These are phyloP conservation scores for Penicillium sp. DNA, from an alignment of 2,329 filamentous ascomycete genomes.

Conservation along the genomic window DNA sequence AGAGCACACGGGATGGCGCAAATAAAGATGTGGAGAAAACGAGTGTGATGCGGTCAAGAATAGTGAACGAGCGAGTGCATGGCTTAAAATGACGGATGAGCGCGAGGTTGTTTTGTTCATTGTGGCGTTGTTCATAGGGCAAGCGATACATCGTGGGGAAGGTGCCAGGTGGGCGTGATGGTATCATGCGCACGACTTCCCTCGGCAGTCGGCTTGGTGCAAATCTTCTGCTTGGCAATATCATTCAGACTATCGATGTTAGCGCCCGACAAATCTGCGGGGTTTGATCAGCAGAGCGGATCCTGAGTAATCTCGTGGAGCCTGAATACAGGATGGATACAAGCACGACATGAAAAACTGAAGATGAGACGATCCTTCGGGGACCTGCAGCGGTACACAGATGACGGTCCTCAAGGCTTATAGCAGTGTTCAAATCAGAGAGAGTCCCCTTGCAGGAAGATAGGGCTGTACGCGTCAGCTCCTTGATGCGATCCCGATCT, in stretches of 20 bases:
- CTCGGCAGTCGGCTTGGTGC: conserved; percentile 2
- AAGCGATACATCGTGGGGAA: conserved; percentile 2
- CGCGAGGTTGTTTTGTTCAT: neutral
- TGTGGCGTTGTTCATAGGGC: neutral
- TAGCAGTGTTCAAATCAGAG: conserved; percentile 14
- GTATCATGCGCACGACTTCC: conserved; percentile 17
- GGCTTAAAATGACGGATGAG: neutral
- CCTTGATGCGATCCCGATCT: neutral
- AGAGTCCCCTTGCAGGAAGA: conserved; percentile 21
- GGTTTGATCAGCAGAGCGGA: conserved; percentile 16
- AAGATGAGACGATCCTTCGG: neutral
- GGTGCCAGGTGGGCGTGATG: conserved; percentile 16
- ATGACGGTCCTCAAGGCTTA: conserved; percentile 2
- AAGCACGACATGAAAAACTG: neutral
- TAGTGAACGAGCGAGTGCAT: neutral
- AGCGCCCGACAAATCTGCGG: conserved; percentile 12
- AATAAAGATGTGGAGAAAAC: conserved; percentile 23
- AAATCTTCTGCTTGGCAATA: conserved; percentile 1
- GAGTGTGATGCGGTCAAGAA: neutral
- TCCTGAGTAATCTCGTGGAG: neutral
- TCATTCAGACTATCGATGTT: neutral
- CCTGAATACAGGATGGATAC: neutral
- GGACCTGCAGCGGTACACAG: conserved; percentile 17
- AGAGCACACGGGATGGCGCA: conserved; percentile 17
- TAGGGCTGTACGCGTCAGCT: conserved; percentile 1